Evolutionary conservation across 805 yeast species (phyloP).

Genomic region (Candida sonorensis): DNA sequence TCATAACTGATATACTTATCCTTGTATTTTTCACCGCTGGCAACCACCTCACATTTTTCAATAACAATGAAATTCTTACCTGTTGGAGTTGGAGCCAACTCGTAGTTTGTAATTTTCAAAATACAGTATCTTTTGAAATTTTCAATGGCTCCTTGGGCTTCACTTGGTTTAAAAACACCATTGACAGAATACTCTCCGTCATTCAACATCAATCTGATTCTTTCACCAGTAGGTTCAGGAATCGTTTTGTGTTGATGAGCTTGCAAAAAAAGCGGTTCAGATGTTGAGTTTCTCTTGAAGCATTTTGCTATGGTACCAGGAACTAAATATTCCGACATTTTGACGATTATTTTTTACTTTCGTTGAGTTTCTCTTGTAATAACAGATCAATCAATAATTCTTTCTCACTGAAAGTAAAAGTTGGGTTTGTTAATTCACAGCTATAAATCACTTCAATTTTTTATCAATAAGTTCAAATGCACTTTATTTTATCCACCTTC

Average conservation of each 20-base stretch:
- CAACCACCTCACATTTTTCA: conserved; percentile 25
- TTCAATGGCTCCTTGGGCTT: conserved; percentile 22
- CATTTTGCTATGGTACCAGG: conserved; percentile 19
- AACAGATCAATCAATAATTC: no score
- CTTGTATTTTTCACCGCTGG: conserved; percentile 27
- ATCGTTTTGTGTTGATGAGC: conserved; percentile 26
- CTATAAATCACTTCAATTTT: no score
- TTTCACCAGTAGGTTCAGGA: conserved; percentile 33
- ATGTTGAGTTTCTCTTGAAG: conserved; percentile 16
- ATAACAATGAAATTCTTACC: conserved; percentile 25
- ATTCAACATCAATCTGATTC: conserved; percentile 40
- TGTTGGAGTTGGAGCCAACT: conserved; percentile 17
- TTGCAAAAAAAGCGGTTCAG: conserved; percentile 20
- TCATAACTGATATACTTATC: conserved; percentile 32
- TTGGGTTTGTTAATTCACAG: no score
- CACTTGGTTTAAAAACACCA: conserved; percentile 45
- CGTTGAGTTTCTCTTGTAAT: no score
- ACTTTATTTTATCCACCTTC: no score
- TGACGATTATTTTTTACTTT: no score
- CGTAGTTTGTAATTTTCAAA: conserved; percentile 18
- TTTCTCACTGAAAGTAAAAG: no score
- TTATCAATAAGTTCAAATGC: no score
- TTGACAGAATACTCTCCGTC: conserved; percentile 48
- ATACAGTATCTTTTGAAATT: conserved; percentile 20
- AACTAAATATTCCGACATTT: conserved; percentile 14